Base-by-base conservation (phyloP, 2,329 filamentous ascomycete genomes). In the Corinectria fuckeliana region DNA sequence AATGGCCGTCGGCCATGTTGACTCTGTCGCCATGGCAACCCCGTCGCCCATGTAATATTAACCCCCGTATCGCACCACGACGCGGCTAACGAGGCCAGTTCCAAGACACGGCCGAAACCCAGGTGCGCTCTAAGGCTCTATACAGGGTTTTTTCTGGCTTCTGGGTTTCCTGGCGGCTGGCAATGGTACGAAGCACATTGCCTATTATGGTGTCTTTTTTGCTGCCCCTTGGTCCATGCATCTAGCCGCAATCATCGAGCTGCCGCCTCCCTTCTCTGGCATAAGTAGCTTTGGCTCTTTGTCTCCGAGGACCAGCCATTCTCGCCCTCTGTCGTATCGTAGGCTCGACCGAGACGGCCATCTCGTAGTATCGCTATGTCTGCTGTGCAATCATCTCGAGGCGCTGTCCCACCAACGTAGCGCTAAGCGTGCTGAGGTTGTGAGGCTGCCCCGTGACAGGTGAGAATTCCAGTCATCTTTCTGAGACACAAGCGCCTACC, bases 11-110 rank as follows among this genome's bases (percentile, higher is more conserved):
- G 65, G 56, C 64, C 53, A 63, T 75, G 73, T 75, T 74, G 69
- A 72, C 67, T 41, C 56, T 48, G 73, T 76, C 67, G 62, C 72
- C 73, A 75, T 60, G 58, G 72, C 74, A 75, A 76, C 74, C 55
- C 3, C 16, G 6, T 11, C 23, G 20, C 48, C 48, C 41, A 16
- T 44, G 23, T 16, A 45, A 26, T 21, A 44, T 53, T 26, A 42
- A 51, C 28, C 59, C 30, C 55, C 47, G 39, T 32, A 61, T 58
- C 55, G 52, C 59, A 58, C 59, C 59, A 62, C 60, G 25, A 45
- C 58, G 58, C 60, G 61, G 57, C 57, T 60, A 55, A 42, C 50
- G 42, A 60, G 47, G 32, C 61, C 57, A 56, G 41, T 61, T 67
- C 62, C 59, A 60, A 69, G 66, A 69, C 66, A 59, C 47, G 55